These are phyloP conservation scores for Mycocentrospora acerina DNA, from an alignment of 2,329 filamentous ascomycete genomes.

Conservation along the genomic window DNA sequence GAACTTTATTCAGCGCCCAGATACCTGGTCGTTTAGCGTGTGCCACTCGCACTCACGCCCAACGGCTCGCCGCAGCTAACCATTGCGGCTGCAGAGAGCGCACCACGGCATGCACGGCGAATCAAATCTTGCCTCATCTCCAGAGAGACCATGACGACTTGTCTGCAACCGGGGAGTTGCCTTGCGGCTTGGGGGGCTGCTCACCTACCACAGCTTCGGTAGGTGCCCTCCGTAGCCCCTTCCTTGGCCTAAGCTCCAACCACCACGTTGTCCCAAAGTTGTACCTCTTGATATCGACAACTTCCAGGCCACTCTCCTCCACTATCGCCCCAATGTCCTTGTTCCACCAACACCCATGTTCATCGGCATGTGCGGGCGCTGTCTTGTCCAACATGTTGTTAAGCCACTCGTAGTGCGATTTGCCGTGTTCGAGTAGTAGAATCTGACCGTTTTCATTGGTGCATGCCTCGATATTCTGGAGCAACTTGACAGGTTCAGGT, in stretches of 20 bases:
- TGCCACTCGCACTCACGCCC: no score
- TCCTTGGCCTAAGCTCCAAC: slow-evolving; percentile 49
- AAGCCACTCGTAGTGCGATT: slow-evolving; percentile 50
- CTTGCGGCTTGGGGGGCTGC: slow-evolving; percentile 16
- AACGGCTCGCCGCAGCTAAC: slow-evolving; percentile 11
- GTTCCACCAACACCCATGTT: slow-evolving; percentile 56
- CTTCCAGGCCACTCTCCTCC: slow-evolving; percentile 49
- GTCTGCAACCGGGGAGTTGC: slow-evolving; percentile 22
- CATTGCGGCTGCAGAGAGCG: slow-evolving; percentile 11
- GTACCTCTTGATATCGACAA: slow-evolving; percentile 48
- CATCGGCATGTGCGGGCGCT: slow-evolving; percentile 50
- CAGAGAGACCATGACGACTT: slow-evolving; percentile 39
- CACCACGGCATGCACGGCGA: slow-evolving; percentile 9
- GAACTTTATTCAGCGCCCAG: no score
- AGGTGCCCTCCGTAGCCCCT: slow-evolving; percentile 26
- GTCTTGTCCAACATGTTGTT: slow-evolving; percentile 50
- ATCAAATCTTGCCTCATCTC: slow-evolving; percentile 24
- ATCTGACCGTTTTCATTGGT: slow-evolving; percentile 49
- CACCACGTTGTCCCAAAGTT: slow-evolving; percentile 54
- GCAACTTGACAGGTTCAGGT: slow-evolving; percentile 45
- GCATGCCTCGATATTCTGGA: slow-evolving; percentile 47
- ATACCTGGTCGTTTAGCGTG: no score
- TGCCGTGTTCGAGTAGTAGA: slow-evolving; percentile 54
- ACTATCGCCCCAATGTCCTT: slow-evolving; percentile 54
- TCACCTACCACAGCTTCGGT: slow-evolving; percentile 11